Conservation (phyloP, 805 yeast genomes). For the Metschnikowia cerradonensis region DNA sequence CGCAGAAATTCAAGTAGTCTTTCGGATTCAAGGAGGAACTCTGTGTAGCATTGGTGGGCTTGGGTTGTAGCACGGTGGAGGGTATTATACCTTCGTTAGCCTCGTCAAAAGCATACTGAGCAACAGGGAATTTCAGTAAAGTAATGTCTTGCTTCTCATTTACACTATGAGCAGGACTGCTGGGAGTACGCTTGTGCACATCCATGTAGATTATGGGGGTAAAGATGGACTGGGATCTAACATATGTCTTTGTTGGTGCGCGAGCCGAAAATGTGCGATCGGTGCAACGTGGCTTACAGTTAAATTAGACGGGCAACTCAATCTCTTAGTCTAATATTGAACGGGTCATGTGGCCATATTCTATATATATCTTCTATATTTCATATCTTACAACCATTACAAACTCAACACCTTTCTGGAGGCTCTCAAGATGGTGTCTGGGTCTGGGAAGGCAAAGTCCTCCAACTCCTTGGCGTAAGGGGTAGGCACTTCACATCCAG, state of each 20-base stretch:
- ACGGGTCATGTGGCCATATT: neutral
- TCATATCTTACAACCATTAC: constrained; percentile 26
- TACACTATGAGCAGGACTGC: neutral
- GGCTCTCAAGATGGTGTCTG: constrained; percentile 84
- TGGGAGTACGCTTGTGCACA: constrained; percentile 12
- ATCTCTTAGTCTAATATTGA: no score
- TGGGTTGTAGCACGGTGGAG: constrained; percentile 11
- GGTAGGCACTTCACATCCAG: constrained; percentile 99
- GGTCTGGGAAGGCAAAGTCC: constrained; percentile 98
- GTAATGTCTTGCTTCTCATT: constrained; percentile 7
- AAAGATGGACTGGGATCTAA: neutral
- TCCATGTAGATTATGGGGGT: constrained; percentile 8
- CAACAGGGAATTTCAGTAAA: constrained; percentile 2
- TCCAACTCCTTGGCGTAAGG: constrained; percentile 96
- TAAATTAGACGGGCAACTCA: no score
- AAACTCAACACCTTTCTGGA: constrained; percentile 73
- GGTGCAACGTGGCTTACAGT: neutral
- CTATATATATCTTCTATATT: neutral
- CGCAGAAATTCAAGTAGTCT: constrained; percentile 41
- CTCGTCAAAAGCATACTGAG: constrained; percentile 25
- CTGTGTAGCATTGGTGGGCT: neutral
- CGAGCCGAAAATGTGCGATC: neutral
- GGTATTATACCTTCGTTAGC: constrained; percentile 39
- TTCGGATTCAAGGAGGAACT: constrained; percentile 6
- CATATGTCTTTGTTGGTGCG: neutral